Evolutionary conservation across 768 basidiomycete genomes (phyloP).

Genomic region (Cystobasidium ongulense): DNA sequence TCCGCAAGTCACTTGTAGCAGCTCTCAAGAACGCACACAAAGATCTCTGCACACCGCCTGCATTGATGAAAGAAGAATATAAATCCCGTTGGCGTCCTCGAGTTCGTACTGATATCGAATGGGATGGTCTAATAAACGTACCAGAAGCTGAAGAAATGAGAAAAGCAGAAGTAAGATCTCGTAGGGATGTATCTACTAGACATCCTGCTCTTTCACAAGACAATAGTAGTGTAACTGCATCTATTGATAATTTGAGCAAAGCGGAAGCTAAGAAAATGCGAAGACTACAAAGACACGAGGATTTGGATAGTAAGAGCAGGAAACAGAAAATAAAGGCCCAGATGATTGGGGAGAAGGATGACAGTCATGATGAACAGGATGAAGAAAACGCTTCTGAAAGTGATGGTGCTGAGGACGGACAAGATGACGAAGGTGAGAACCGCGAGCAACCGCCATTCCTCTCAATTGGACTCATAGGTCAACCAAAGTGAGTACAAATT

Average conservation of each 20-base stretch:
- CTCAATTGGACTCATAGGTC: constrained; percentile 42
- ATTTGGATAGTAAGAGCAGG: constrained; percentile 42
- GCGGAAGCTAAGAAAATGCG: constrained; percentile 36
- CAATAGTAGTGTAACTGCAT: not conserved
- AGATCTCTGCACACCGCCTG: constrained; percentile 62
- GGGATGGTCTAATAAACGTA: constrained; percentile 46
- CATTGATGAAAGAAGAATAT: constrained; percentile 50
- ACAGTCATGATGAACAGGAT: constrained; percentile 21
- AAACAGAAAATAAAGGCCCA: constrained; percentile 34
- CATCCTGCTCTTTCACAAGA: not conserved
- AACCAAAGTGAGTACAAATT: not conserved
- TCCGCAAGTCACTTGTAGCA: constrained; percentile 50
- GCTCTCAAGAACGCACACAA: constrained; percentile 61
- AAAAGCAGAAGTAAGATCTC: not conserved
- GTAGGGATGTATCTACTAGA: not conserved
- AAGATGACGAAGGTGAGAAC: not conserved
- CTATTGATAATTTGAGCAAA: constrained; percentile 1
- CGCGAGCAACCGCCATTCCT: constrained; percentile 38
- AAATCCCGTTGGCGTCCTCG: constrained; percentile 59
- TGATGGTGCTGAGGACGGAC: constrained; percentile 35
- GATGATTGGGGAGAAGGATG: not conserved
- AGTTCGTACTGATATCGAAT: constrained; percentile 62
- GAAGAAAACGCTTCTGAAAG: constrained; percentile 33
- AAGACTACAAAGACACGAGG: constrained; percentile 36
- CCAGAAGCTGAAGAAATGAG: constrained; percentile 45